Evolutionary conservation across 805 yeast species (phyloP).

Genomic region (Ogataea nonfermentans): DNA sequence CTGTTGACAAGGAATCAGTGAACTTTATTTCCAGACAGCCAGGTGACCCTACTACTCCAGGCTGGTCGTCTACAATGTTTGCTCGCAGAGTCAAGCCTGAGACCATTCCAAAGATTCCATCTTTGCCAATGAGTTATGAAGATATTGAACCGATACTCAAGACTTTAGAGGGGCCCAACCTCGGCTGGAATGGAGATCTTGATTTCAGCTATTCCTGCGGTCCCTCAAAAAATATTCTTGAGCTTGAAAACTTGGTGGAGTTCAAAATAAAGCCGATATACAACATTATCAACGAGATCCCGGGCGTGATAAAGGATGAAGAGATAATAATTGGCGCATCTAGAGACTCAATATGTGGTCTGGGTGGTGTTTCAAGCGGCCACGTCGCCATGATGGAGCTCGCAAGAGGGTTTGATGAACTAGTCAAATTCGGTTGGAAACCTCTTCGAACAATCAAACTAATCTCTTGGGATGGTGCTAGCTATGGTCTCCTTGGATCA

Average conservation of each 20-base stretch:
- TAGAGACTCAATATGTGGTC: conserved; percentile 51
- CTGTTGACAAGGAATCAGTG: conserved; percentile 62
- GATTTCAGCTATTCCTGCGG: conserved; percentile 47
- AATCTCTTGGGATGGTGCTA: conserved; percentile 44
- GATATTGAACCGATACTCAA: conserved; percentile 43
- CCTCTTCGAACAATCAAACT: conserved; percentile 41
- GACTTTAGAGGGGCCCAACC: conserved; percentile 38
- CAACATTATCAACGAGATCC: conserved; percentile 53
- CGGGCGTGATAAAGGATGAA: conserved; percentile 53
- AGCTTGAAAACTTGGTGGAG: conserved; percentile 42
- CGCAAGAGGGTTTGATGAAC: conserved; percentile 47
- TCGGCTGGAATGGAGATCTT: conserved; percentile 42
- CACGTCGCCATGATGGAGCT: conserved; percentile 50
- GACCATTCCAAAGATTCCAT: conserved; percentile 51
- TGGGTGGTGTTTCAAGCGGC: conserved; percentile 52
- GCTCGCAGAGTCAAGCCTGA: conserved; percentile 41
- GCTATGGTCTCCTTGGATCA: conserved; percentile 52
- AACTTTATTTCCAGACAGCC: conserved; percentile 58
- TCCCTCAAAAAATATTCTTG: conserved; percentile 40
- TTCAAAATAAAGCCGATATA: conserved; percentile 43
- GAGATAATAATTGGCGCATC: conserved; percentile 55
- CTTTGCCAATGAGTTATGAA: conserved; percentile 46
- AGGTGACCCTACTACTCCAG: conserved; percentile 80
- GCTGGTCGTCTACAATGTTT: conserved; percentile 53
- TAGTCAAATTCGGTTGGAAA: conserved; percentile 44